Evolutionary conservation across 2,329 filamentous ascomycete genomes (phyloP), one percentile per base, ranked within the genome.

Genomic region (Colletotrichum tanaceti): DNA sequence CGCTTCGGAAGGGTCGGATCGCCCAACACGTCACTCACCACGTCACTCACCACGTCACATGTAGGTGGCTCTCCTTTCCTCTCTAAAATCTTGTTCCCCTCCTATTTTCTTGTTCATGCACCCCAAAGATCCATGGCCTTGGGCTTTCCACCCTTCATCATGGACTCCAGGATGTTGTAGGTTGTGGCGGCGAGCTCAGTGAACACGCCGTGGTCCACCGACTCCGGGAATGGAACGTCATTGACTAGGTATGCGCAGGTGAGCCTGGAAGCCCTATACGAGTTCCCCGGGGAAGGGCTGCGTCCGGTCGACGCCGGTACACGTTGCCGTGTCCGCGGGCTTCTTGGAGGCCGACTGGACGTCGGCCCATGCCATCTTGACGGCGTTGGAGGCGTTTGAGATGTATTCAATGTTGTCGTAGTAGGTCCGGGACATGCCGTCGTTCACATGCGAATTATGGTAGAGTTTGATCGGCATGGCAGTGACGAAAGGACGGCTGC

Each of bases 111-210:
- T n/a, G n/a, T n/a, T n/a, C n/a, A n/a, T n/a, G n/a, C n/a, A n/a
- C n/a, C n/a, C n/a, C n/a, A n/a, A 11, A 39, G 41, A 16, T 55
- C 60, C 50, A 55, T 63, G 6, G 50, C 14, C 20, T 47, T 39
- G 28, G 60, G 60, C 3, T 39, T 5, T 1, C 13, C 14, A 4
- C 39, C 22, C 5, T 55, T 10, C 60, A 55, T 63, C 60, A 63
- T 1, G 28, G 20, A 13, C 9, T 24, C 16, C 5, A 50, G 60
- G 0, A 63, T 9, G 20, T 38, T n/a, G 16, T 59, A 53, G 0
- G 62, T 52, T 4, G 53, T 39, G 13, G 54, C 38, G 0, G 62
- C 13, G 35, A 59, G 44, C 62, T 44, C 46, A 1, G 54, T 52
- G 35, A 41, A 10, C 5, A 18, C 14, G 20, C 14, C 35, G 16